These are phyloP conservation scores for Penstemon barbatus DNA, from an alignment of 257 asterid genomes.

Conservation along the genomic window DNA sequence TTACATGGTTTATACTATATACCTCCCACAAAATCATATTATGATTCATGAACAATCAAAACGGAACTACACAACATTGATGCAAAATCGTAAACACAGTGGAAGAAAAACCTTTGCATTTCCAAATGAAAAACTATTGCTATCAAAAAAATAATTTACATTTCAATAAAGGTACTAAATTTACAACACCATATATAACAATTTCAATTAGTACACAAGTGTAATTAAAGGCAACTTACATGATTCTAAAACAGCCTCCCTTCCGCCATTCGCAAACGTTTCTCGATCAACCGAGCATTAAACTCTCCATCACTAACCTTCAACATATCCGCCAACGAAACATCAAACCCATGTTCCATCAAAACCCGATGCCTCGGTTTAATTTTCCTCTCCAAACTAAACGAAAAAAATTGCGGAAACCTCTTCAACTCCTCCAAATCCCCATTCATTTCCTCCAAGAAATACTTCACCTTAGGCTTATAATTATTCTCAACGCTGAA, in stretches of 20 bases:
- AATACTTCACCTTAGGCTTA: constrained; percentile 67
- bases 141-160: not conserved
- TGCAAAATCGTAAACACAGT: not conserved
- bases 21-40: constrained; percentile 1
- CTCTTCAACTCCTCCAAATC: constrained; percentile 65
- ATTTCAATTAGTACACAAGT: constrained; percentile 1
- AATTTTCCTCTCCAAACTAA: constrained; percentile 80
- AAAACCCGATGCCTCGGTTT: constrained; percentile 63
- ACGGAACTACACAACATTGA: not conserved
- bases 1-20: not conserved
- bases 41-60: not conserved
- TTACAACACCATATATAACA: constrained; percentile 18
- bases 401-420: constrained; percentile 86
- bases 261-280: constrained; percentile 45
- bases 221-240: constrained; percentile 26
- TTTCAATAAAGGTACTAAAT: not conserved
- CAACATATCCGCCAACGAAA: constrained; percentile 72
- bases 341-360: constrained; percentile 48
- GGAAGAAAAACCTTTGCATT: not conserved
- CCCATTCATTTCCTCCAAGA: constrained; percentile 70
- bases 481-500: constrained; percentile 80
- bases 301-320: constrained; percentile 78
- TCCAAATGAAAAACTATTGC: not conserved
- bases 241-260: constrained; percentile 31
- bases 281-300: constrained; percentile 55